These are phyloP conservation scores for Sugiyamaella americana DNA, from an alignment of 805 yeast genomes.

Conservation along the genomic window DNA sequence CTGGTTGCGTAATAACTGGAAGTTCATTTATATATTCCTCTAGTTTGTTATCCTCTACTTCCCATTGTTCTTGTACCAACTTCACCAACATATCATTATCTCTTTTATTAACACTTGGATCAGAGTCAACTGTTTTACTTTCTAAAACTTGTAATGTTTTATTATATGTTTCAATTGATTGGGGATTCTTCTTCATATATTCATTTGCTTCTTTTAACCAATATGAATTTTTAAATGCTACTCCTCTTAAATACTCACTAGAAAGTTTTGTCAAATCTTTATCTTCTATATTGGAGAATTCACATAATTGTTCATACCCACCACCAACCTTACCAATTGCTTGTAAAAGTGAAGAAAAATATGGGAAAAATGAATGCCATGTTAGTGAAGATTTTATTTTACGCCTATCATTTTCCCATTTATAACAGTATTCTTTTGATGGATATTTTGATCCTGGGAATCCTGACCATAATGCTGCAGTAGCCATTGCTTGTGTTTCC, in stretches of 20 bases:
- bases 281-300: background rate
- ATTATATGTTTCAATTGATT: background rate
- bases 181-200: background rate
- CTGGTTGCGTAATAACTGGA: too few relatives aligned
- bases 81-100: background rate
- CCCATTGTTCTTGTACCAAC: too few relatives aligned
- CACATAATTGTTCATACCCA: conserved; percentile 6
- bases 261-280: background rate
- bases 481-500: conserved; percentile 15
- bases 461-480: conserved; percentile 13
- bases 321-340: conserved; percentile 9
- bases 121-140: background rate
- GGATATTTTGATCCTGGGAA: conserved; percentile 9
- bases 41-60: too few relatives aligned
- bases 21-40: too few relatives aligned
- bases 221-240: background rate
- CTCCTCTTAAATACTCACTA: conserved; percentile 2
- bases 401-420: conserved; percentile 10
- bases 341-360: conserved; percentile 2
- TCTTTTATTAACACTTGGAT: background rate
- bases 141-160: background rate
- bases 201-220: background rate
- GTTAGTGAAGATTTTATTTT: background rate
- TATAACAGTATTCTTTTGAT: conserved; percentile 1
- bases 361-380: conserved; percentile 16